These are phyloP conservation scores for Beauveria australis DNA, from an alignment of 2,329 filamentous ascomycete genomes.

Conservation along the genomic window DNA sequence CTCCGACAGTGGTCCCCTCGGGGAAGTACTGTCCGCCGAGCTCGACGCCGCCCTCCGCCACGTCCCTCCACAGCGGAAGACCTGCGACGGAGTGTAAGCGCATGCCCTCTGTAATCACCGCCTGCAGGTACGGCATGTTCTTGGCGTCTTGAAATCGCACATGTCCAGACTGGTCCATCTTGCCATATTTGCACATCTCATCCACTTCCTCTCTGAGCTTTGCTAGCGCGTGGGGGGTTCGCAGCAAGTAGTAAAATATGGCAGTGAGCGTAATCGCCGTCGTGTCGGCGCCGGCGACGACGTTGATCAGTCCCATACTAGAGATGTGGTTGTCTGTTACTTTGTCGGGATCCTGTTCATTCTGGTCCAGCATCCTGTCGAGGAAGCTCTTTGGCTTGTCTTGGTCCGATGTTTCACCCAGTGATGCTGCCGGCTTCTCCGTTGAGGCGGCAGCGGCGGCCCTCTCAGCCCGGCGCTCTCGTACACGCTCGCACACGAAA, in stretches of 20 bases:
- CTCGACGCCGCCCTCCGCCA: slow-evolving; percentile 34
- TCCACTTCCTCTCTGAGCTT: slow-evolving; percentile 20
- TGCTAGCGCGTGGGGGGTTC: slow-evolving; percentile 17
- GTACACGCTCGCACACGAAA: slow-evolving; percentile 23
- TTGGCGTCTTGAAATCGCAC: slow-evolving; percentile 29
- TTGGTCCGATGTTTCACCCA: slow-evolving; percentile 6
- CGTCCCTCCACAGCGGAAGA: slow-evolving; percentile 39
- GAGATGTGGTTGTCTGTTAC: slow-evolving; percentile 30
- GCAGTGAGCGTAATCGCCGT: slow-evolving; percentile 39
- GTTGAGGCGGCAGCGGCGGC: slow-evolving; percentile 1
- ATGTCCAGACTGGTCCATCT: slow-evolving; percentile 8
- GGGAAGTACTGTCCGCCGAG: slow-evolving; percentile 28
- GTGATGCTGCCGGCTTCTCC: slow-evolving; percentile 7
- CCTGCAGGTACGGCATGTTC: slow-evolving; percentile 42
- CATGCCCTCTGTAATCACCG: slow-evolving; percentile 44
- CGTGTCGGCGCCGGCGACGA: slow-evolving; percentile 34
- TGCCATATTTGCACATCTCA: neutral
- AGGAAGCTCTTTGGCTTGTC: slow-evolving; percentile 14
- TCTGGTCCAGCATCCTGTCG: slow-evolving; percentile 24
- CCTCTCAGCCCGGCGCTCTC: slow-evolving; percentile 13
- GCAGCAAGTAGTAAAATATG: slow-evolving; percentile 36
- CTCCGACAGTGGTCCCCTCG: slow-evolving; percentile 24
- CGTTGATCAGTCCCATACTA: slow-evolving; percentile 22
- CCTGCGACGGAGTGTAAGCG: slow-evolving; percentile 41
- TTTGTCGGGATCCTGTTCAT: slow-evolving; percentile 32